A percentile compares a stretch with the other conserved stretches of the same genome.
phyloP scores from a whole-genome alignment of 257 asterid species.

The Solanum paucissectum region DNA sequence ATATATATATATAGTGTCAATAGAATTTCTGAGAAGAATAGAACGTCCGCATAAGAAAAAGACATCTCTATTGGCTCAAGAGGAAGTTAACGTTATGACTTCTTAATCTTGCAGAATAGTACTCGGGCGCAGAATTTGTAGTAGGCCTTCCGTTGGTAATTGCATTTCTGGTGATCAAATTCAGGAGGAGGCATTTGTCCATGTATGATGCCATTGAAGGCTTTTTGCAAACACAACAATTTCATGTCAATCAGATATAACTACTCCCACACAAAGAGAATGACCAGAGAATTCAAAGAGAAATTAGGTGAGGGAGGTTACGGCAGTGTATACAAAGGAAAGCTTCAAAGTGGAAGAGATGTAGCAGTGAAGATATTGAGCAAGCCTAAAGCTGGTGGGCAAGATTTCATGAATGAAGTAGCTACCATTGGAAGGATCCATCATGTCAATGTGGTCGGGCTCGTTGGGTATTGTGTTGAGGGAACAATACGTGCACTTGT shows the following conservation, averaged over 20 bases:
- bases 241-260: neutral
- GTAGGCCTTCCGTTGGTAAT: neutral
- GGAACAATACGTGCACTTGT: constrained; percentile 31
- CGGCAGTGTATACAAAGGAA: constrained; percentile 3
- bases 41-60: too few species aligned
- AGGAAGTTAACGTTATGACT: neutral
- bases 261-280: neutral
- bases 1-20: too few species aligned
- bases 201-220: neutral
- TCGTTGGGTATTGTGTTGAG: constrained; percentile 33
- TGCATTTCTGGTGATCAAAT: neutral
- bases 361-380: constrained; percentile 34
- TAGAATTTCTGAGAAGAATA: too few species aligned
- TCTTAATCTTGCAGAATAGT: neutral
- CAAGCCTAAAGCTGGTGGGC: constrained; percentile 22
- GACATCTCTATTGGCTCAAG: neutral
- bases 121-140: neutral
- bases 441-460: constrained; percentile 36
- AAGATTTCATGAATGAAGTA: constrained; percentile 48
- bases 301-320: too few species aligned
- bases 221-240: neutral
- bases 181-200: neutral
- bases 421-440: constrained; percentile 44
- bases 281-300: neutral
- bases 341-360: constrained; percentile 29